Evolutionary conservation across 352 stramenopile species (phyloP).

Genomic region (Phytophthora sansomeana): DNA sequence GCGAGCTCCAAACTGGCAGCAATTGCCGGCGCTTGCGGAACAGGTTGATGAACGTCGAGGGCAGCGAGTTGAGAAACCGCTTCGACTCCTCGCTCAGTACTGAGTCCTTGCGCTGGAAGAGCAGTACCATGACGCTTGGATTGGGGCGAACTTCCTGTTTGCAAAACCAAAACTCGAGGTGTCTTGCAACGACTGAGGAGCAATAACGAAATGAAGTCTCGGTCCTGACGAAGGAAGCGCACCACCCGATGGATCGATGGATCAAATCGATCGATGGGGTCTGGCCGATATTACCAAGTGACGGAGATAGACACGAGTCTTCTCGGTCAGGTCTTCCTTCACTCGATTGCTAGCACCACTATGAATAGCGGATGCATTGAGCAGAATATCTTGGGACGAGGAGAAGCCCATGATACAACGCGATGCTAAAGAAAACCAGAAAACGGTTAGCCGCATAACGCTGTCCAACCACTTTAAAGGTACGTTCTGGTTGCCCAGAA

Average conservation of each 20-base stretch:
- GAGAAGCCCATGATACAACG: conserved; percentile 13
- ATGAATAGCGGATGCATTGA: conserved; percentile 30
- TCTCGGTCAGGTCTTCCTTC: conserved; percentile 1
- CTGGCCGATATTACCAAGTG: conserved; percentile 30
- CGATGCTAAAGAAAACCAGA: conserved; percentile 23
- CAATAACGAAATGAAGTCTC: conserved; percentile 32
- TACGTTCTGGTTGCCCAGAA: too few relatives aligned
- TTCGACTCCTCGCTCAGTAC: conserved; percentile 82
- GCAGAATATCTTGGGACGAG: conserved; percentile 36
- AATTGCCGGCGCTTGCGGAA: conserved; percentile 87
- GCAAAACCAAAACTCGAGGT: not conserved
- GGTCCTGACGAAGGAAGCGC: conserved; percentile 2
- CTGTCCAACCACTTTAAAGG: not conserved
- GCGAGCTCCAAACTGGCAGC: conserved; percentile 82
- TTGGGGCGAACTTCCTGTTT: too few relatives aligned
- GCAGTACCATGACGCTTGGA: conserved; percentile 71
- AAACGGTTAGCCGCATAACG: conserved; percentile 26
- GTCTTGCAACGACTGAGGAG: conserved; percentile 9
- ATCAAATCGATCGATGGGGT: conserved; percentile 22
- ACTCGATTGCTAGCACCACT: not conserved
- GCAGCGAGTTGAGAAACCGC: conserved; percentile 85
- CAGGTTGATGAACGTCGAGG: conserved; percentile 83
- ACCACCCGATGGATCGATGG: conserved; percentile 21
- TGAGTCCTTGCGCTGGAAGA: conserved; percentile 80
- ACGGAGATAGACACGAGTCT: conserved; percentile 35